phyloP scores from a whole-genome alignment of 257 asterid genomes.

The Avicennia marina region DNA sequence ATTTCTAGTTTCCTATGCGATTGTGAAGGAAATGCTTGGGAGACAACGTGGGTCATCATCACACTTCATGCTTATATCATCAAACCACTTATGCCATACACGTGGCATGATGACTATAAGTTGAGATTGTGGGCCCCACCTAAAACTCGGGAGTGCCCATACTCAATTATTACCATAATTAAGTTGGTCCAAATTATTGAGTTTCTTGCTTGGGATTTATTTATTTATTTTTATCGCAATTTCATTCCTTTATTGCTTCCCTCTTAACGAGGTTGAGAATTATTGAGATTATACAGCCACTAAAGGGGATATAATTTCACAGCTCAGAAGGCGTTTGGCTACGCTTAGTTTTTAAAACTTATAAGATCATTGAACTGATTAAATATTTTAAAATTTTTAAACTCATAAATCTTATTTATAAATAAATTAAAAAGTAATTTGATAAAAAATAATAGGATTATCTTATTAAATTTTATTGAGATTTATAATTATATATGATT shows the following conservation, averaged over 20 bases:
- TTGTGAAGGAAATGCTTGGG: too few species aligned
- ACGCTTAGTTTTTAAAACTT: not conserved
- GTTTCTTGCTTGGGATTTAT: not conserved
- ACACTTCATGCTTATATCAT: constrained; percentile 53
- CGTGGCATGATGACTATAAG: constrained; percentile 25
- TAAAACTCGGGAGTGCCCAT: constrained; percentile 29
- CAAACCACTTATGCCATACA: constrained; percentile 26
- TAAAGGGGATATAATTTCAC: too few species aligned
- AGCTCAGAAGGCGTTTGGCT: too few species aligned
- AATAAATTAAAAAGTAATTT: too few species aligned
- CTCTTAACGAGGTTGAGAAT: constrained; percentile 17
- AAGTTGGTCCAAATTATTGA: constrained; percentile 11
- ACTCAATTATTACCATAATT: constrained; percentile 33
- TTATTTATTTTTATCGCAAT: constrained; percentile 5
- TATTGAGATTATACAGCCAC: too few species aligned
- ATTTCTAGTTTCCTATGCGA: too few species aligned
- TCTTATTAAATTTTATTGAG: too few species aligned
- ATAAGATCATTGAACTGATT: too few species aligned
- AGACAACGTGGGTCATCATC: constrained; percentile 21
- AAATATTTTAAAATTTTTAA: too few species aligned
- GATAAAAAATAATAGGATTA: too few species aligned
- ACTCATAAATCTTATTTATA: too few species aligned
- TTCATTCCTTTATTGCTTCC: constrained; percentile 1
- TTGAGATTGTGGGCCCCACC: constrained; percentile 25
- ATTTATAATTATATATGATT: too few species aligned